Percentiles rank a stretch among this genome's conserved stretches.
These are phyloP conservation scores for Aureobasidium sp. DNA, from an alignment of 2,329 filamentous ascomycete genomes.

Conservation along the genomic window DNA sequence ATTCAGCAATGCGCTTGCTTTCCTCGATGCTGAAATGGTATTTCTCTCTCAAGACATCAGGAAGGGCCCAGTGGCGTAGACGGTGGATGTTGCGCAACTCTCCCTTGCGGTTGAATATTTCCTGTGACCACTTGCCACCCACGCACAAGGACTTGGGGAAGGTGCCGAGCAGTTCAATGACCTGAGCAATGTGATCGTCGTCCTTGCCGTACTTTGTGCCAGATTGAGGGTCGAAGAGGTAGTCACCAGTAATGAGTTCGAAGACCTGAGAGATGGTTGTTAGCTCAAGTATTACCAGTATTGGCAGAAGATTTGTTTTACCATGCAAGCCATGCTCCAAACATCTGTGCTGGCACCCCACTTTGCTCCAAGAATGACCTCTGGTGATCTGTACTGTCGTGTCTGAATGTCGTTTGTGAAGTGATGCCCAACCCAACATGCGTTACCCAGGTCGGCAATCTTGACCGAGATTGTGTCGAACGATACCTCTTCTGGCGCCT, in stretches of 20 bases:
- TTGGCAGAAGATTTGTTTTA: conserved; percentile 37
- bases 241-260: conserved; percentile 95
- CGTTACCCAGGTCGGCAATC: conserved; percentile 95
- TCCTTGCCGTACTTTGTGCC: conserved; percentile 99
- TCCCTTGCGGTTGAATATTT: conserved; percentile 97
- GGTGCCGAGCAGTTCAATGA: conserved; percentile 88
- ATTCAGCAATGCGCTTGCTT: conserved; percentile 66
- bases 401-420: conserved; percentile 99
- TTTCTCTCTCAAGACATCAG: conserved; percentile 89
- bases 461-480: conserved; percentile 91
- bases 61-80: conserved; percentile 87
- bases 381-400: conserved; percentile 89
- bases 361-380: conserved; percentile 92
- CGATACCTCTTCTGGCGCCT: conserved; percentile 51
- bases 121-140: conserved; percentile 92
- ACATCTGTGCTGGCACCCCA: conserved; percentile 99
- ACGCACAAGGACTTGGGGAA: conserved; percentile 90
- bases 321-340: conserved; percentile 99
- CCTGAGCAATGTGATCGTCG: conserved; percentile 97
- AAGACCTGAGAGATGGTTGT: conserved; percentile 57
- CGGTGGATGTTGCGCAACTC: conserved; percentile 96
- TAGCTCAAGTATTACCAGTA: neutral
- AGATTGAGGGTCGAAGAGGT: conserved; percentile 95
- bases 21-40: conserved; percentile 90
- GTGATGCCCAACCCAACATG: conserved; percentile 97